Evolutionary conservation across 352 stramenopile genomes (phyloP), one percentile per base, ranked within the genome.

Genomic region (Globisporangium solare): DNA sequence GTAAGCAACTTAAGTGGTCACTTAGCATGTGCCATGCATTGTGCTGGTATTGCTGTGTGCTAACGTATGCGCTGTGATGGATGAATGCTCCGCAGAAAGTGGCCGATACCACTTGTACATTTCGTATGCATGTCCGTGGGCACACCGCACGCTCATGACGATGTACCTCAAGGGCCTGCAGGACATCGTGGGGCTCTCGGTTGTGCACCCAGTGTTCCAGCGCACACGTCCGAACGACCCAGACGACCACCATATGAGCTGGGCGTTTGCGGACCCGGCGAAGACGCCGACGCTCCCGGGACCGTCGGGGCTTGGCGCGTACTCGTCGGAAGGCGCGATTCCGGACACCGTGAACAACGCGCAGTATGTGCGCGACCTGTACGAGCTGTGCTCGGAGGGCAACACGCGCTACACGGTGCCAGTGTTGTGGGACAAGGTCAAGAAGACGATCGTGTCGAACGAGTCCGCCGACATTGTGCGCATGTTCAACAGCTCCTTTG

Each of bases 41-140:
- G 22, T 31, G 39, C 10, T 1, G 12, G n/a, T 42, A 7, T 41
- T 42, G 32, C 24, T 35, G 21, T 43, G 18, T 10, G 24, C 18
- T 54, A 39, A 24, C 7, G 32, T 14, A 22, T 6, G n/a, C 10
- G 48, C 21, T 54, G 15, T 40, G n/a, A 18, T 54, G 27, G 24
- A n/a, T 54, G 48, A 17, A 41, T 4, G 13, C 15, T 35, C 12
- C 53, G 14, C 47, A 63, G 69, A 88, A 60, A 70, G 64, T 41
- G 49, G 61, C 45, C 79, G 83, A 35, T 92, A 99, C 76, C 95
- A 99, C 73, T 73, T 99, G 24, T 98, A 98, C 78, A 88, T 99
- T 35, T 97, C 92, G 53, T 79, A 95, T 27, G 96, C 96, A 35
- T 99, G 96, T 76, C 97, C 97, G 31, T 94, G 80, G 80, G 82